These are phyloP conservation scores for Acacia confusa DNA, from an alignment of 306 rosid genomes.

Conservation along the genomic window DNA sequence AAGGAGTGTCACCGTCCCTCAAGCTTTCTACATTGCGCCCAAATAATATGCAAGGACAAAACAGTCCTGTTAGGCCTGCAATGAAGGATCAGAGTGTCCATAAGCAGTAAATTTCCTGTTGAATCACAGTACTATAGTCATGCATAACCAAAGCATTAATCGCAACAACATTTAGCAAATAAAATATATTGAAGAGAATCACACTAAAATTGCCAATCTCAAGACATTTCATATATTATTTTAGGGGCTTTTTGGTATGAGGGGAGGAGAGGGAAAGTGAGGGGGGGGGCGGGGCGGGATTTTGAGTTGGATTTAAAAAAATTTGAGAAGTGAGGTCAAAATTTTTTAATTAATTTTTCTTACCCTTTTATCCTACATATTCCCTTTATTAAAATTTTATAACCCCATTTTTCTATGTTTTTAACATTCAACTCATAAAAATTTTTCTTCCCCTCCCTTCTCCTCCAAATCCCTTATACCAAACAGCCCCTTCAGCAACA, in stretches of 20 bases:
- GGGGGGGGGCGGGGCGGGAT: too few relatives aligned
- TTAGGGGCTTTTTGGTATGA: background rate
- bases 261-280: too few relatives aligned
- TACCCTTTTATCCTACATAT: too few relatives aligned
- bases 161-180: background rate
- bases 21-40: constrained; percentile 84
- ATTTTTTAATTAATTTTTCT: too few relatives aligned
- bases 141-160: background rate
- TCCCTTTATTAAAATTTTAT: too few relatives aligned
- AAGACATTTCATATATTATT: background rate
- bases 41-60: constrained; percentile 92
- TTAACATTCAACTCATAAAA: too few relatives aligned
- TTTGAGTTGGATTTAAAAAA: too few relatives aligned
- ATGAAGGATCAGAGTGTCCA: constrained; percentile 19
- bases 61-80: constrained; percentile 84
- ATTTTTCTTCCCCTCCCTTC: too few relatives aligned
- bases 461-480: too few relatives aligned
- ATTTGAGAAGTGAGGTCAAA: too few relatives aligned
- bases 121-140: background rate
- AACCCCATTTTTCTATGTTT: too few relatives aligned
- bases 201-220: background rate
- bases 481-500: background rate
- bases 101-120: constrained; percentile 7
- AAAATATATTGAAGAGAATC: constrained; percentile 21
- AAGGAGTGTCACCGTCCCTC: constrained; percentile 71